Percentiles rank a stretch among this genome's conserved stretches.
Evolutionary conservation across 768 basidiomycete species (phyloP).

Genomic region (Collybia nuda): DNA sequence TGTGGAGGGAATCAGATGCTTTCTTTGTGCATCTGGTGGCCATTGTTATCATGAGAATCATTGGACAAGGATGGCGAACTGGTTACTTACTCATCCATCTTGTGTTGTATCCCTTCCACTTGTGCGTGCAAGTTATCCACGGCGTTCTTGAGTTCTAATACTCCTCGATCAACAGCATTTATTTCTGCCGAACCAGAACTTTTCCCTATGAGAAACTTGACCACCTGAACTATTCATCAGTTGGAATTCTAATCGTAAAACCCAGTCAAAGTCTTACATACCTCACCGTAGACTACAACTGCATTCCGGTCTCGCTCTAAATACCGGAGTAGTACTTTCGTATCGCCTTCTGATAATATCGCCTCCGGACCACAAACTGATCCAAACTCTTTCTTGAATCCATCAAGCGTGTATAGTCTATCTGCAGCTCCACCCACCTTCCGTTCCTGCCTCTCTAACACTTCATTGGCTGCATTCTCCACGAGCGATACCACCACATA

Average conservation of each 20-base stretch:
- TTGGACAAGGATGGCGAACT: constrained; percentile 13
- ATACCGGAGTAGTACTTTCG: constrained; percentile 70
- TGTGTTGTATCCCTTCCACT: constrained; percentile 63
- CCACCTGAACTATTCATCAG: constrained; percentile 46
- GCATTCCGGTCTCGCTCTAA: constrained; percentile 73
- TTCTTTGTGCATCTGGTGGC: constrained; percentile 60
- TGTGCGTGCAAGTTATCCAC: constrained; percentile 67
- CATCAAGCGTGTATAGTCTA: constrained; percentile 56
- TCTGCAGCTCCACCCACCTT: constrained; percentile 53
- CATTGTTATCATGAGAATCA: neutral
- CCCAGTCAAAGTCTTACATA: constrained; percentile 32
- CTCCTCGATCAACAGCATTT: constrained; percentile 78
- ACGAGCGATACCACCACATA: constrained; percentile 69
- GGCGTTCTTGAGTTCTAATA: constrained; percentile 77
- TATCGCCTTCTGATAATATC: constrained; percentile 58
- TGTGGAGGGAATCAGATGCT: constrained; percentile 62
- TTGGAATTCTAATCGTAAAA: neutral
- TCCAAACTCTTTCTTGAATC: constrained; percentile 63
- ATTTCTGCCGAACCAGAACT: constrained; percentile 43
- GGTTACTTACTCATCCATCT: constrained; percentile 64
- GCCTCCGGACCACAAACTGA: constrained; percentile 28
- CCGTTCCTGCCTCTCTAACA: constrained; percentile 43
- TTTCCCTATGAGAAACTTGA: constrained; percentile 68
- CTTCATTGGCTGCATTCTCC: constrained; percentile 62
- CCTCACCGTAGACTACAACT: constrained; percentile 67